Evolutionary conservation across 2,329 filamentous ascomycete species (phyloP).

Genomic region (Cladosporium sp.): DNA sequence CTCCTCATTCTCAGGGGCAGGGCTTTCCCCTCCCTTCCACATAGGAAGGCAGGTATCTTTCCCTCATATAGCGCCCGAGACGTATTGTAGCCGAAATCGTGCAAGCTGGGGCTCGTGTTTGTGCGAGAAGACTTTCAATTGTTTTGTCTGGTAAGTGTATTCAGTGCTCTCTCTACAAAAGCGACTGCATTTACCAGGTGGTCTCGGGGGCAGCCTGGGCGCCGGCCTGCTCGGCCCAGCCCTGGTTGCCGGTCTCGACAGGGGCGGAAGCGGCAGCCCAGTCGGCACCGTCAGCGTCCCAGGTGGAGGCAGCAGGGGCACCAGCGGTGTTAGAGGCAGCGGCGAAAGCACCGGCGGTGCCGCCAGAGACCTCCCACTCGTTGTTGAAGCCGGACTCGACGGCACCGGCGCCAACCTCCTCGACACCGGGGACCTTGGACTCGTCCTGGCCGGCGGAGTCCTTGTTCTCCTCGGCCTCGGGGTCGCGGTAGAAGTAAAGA

Average conservation of each 20-base stretch:
- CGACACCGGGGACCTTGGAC: conserved; percentile 77
- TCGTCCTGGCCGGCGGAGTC: conserved; percentile 80
- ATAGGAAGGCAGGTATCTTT: conserved; percentile 81
- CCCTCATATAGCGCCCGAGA: conserved; percentile 84
- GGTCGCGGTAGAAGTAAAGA: conserved; percentile 99
- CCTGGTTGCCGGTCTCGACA: conserved; percentile 52
- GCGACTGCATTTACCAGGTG: conserved; percentile 49
- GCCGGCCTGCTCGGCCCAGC: conserved; percentile 51
- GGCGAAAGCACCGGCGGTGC: conserved; percentile 67
- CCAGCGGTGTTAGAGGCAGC: conserved; percentile 59
- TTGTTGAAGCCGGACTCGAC: conserved; percentile 77
- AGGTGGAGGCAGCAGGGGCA: conserved; percentile 62
- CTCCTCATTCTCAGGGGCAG: conserved; percentile 62
- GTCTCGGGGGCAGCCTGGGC: conserved; percentile 40
- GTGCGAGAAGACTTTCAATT: conserved; percentile 16
- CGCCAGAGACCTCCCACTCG: conserved; percentile 82
- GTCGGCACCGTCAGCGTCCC: conserved; percentile 66
- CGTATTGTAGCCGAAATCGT: conserved; percentile 19
- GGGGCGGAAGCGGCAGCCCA: conserved; percentile 64
- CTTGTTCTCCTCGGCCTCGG: conserved; percentile 99
- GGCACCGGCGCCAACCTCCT: conserved; percentile 78
- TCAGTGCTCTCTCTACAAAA: conserved; percentile 24
- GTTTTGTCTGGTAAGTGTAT: conserved; percentile 16
- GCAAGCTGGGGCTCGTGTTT: conserved; percentile 8
- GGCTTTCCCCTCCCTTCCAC: conserved; percentile 84